A percentile compares a stretch with the other conserved stretches of the same genome.
phyloP scores from a whole-genome alignment of 352 stramenopile genomes.

The Nothophytophthora sp. region DNA sequence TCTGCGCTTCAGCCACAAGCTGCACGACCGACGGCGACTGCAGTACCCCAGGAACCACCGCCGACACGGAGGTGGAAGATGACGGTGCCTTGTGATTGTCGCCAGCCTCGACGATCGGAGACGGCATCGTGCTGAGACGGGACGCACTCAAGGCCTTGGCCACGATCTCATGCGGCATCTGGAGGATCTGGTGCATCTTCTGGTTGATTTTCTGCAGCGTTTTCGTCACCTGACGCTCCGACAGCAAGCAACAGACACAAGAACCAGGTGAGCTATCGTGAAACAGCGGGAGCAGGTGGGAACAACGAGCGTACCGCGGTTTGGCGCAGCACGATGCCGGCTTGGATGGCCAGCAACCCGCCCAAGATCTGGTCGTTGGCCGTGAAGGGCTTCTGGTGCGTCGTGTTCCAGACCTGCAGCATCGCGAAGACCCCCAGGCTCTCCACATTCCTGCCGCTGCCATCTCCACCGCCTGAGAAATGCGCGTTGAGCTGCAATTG shows the following conservation, averaged over 20 bases:
- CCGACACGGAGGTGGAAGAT: neutral
- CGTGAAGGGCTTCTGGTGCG: slow-evolving; percentile 68
- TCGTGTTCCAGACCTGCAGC: slow-evolving; percentile 73
- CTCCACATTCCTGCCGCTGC: slow-evolving; percentile 7
- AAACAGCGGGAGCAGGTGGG: neutral
- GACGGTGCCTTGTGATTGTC: neutral
- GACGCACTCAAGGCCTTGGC: slow-evolving; percentile 16
- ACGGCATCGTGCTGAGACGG: neutral
- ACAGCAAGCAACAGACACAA: neutral
- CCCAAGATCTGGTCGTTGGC: slow-evolving; percentile 75
- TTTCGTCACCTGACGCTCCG: slow-evolving; percentile 25
- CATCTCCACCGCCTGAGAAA: slow-evolving; percentile 1
- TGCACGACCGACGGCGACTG: slow-evolving; percentile 35
- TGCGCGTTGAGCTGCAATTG: slow-evolving; percentile 26
- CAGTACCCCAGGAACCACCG: slow-evolving; percentile 1
- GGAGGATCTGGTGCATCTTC: slow-evolving; percentile 55
- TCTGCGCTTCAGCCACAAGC: slow-evolving; percentile 55
- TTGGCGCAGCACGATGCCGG: slow-evolving; percentile 59
- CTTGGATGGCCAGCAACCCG: slow-evolving; percentile 58
- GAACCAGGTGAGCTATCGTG: neutral
- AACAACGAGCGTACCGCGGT: slow-evolving; percentile 21
- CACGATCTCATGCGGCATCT: slow-evolving; percentile 48
- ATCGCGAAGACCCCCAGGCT: slow-evolving; percentile 55
- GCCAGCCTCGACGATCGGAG: neutral
- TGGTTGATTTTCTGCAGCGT: slow-evolving; percentile 61